Evolutionary conservation across 2,329 filamentous ascomycete genomes (phyloP).

Genomic region (Thelonectria blattea): DNA sequence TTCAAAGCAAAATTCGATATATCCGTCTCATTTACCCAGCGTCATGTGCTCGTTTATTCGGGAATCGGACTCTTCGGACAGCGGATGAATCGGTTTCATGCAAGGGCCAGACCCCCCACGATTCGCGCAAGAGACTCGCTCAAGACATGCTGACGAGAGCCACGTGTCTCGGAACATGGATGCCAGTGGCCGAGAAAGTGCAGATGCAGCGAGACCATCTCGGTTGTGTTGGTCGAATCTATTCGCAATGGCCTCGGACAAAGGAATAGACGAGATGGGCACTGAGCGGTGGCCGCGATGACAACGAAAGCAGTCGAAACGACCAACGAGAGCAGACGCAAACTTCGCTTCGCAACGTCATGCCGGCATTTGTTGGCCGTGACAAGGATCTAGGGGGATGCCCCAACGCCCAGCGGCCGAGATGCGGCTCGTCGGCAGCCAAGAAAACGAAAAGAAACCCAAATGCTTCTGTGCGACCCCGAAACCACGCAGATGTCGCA

Average conservation of each 20-base stretch:
- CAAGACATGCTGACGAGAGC: neutral
- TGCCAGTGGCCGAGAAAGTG: slow-evolving; percentile 5
- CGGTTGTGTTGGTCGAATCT: neutral
- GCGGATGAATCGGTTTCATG: neutral
- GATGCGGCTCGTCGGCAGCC: slow-evolving; percentile 24
- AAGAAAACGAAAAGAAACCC: slow-evolving; percentile 8
- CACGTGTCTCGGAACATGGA: slow-evolving; percentile 10
- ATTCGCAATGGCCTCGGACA: neutral
- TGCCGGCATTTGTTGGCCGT: slow-evolving; percentile 16
- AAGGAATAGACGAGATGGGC: neutral
- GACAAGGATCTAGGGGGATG: slow-evolving; percentile 2
- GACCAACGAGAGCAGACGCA: neutral
- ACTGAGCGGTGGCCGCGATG: no score
- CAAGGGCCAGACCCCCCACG: slow-evolving; percentile 10
- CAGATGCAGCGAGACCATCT: neutral
- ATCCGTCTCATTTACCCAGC: neutral
- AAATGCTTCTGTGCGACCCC: neutral
- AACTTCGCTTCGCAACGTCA: slow-evolving; percentile 3
- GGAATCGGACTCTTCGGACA: neutral
- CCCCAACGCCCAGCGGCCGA: slow-evolving; percentile 4
- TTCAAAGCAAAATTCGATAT: neutral
- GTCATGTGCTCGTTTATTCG: neutral
- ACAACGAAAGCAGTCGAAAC: neutral
- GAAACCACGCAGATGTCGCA: neutral
- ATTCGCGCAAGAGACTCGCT: slow-evolving; percentile 1